Evolutionary conservation across 1,139 yeast genomes (phyloP), one percentile per base, ranked within the genome.

Genomic region (Taiozyma sp.): DNA sequence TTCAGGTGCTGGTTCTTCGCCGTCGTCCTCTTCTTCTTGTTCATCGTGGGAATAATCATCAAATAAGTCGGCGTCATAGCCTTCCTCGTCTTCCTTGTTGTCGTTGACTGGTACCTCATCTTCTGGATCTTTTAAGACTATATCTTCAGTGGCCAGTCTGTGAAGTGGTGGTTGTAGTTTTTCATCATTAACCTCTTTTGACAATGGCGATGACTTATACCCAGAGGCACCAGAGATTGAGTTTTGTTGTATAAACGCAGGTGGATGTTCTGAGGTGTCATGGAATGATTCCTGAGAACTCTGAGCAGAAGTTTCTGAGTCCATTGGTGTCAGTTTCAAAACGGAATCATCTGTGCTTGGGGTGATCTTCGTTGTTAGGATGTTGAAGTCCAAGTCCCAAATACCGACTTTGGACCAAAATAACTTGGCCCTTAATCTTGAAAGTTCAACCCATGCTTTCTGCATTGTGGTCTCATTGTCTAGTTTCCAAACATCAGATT

Each of bases 321-420:
- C 44, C 3, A 34, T 44, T 4, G 32, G 29, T 4, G 54, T 46
- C 6, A 45, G 24, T 32, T 47, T 47, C 21, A 47, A 50, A 14
- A 56, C 41, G 0, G 47, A 8, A 45, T 60, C 64, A 13, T 56
- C 60, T 6, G 52, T 40, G 14, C 58, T 59, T 16, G 73, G 73
- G 2, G 66, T 67, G 35, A 70, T 62, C 48, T 61, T 65, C 6
- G 68, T 59, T 14, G 62, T 60, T 21, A 64, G 53, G 3, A 69
- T 58, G 55, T 68, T 64, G 21, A 42, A 63, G 32, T 66, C 73
- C 4, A 64, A 50, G 21, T 69, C 69, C 75, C 73, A 71, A 6
- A 72, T 64, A 41, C 98, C 98, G 32, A 85, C 68, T 57, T 89
- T 82, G n/a, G 95, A 76, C 93, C 95, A 91, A 68, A 86, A 88